Conservation (phyloP, 1,284 basidiomycete genomes). For the Xerocomus nothofagi region DNA sequence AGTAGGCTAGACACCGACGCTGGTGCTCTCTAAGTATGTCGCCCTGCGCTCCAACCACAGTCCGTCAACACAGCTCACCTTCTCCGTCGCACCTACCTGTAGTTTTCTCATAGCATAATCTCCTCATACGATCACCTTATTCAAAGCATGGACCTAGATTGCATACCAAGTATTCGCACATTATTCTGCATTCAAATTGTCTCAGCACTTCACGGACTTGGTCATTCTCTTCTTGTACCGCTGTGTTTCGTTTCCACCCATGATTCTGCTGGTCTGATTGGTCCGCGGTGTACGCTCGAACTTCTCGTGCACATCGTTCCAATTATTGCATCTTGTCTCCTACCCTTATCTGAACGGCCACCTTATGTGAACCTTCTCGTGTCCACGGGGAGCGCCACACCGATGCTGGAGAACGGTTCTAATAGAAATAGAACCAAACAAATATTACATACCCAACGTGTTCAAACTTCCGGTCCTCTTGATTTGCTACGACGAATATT, state of each 20-base stretch:
- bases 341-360: neutral
- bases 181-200: constrained; percentile 13
- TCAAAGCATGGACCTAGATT: constrained; percentile 18
- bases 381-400: constrained; percentile 10
- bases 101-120: constrained; percentile 14
- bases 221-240: constrained; percentile 22
- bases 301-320: neutral
- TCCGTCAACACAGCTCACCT: neutral
- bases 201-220: too few relatives aligned
- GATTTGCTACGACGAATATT: too few relatives aligned
- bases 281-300: constrained; percentile 2
- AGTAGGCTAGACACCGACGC: neutral
- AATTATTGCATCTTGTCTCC: constrained; percentile 4
- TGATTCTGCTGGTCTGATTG: constrained; percentile 3
- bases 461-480: neutral
- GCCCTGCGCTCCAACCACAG: neutral
- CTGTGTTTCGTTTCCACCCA: constrained; percentile 10
- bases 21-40: too few relatives aligned
- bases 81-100: neutral
- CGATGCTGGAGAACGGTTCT: neutral
- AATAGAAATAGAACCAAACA: constrained; percentile 20
- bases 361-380: neutral
- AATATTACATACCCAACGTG: neutral
- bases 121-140: constrained; percentile 9
- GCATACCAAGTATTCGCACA: constrained; percentile 12